Base-by-base conservation (phyloP, 2,329 filamentous ascomycete species). In the Claviceps capensis region DNA sequence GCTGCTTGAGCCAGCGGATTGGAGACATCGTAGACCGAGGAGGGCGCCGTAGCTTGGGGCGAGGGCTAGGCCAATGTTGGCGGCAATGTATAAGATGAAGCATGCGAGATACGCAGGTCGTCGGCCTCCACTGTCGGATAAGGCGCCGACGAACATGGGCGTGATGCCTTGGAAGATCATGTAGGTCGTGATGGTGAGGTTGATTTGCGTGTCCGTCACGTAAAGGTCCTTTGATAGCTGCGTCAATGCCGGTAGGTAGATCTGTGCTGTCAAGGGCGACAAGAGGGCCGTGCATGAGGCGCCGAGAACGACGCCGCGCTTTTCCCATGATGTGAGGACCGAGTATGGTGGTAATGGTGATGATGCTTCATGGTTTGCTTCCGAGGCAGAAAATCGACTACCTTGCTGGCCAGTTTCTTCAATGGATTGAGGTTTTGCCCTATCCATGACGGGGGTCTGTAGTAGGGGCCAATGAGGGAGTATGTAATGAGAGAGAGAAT, bases 161-260 rank as follows among this genome's bases (percentile, higher is more conserved):
- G 75, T 72, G 13, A 83, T 63, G 19, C 76, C 80, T 65, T 82
- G 80, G 38, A 83, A 74, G 48, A 83, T 72, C 73, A 78, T 74
- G 58, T 78, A 79, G 1, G 73, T 75, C 2, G 75, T 78, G 42
- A 78, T 63, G 6, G 73, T 76, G 38, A 79, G 61, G 59, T 77
- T 78, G 54, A 77, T 70, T 47, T 69, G 57, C 1, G 65, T 58
- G 34, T 59, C 57, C 5, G 66, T 65, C 17, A 79, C 71, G 22
- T 68, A 30, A 8, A 79, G 64, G 42, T 76, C 73, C 2, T 67
- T 55, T 7, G 76, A 71, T 9, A 81, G 65, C 6, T 69, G 63
- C 16, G 71, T 69, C 30, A 79, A 60, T 0, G 77, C 76, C 1
- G 76, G 77, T 48, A 77, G 72, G 65, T 79, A 80, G 19, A 78